These are phyloP conservation scores for Linum lewisii DNA, from an alignment of 345 rosid genomes.

Conservation along the genomic window DNA sequence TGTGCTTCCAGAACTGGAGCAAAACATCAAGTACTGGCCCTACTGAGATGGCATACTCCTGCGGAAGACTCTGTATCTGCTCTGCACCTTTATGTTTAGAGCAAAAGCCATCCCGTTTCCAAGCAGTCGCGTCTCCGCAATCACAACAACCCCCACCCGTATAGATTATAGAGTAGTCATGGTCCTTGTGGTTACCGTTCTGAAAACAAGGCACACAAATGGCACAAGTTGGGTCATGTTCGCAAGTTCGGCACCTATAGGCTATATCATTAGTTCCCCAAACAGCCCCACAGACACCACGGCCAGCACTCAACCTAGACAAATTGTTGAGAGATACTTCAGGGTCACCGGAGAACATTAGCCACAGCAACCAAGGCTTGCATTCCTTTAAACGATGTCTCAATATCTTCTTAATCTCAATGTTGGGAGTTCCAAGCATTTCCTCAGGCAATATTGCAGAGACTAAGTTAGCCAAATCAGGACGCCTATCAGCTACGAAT, in stretches of 20 bases:
- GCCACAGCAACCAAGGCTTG: slow-evolving; percentile 73
- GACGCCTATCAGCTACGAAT: slow-evolving; percentile 33
- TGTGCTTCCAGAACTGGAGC: slow-evolving; percentile 51
- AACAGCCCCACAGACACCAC: slow-evolving; percentile 92
- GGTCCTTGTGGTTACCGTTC: slow-evolving; percentile 65
- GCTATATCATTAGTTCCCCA: slow-evolving; percentile 95
- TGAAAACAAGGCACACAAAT: slow-evolving; percentile 87
- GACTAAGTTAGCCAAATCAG: slow-evolving; percentile 37
- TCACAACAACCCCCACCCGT: slow-evolving; percentile 96
- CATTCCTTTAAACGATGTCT: slow-evolving; percentile 39
- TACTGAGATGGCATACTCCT: slow-evolving; percentile 45
- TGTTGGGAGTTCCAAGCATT: slow-evolving; percentile 23
- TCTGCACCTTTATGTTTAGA: slow-evolving; percentile 86
- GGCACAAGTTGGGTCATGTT: slow-evolving; percentile 88
- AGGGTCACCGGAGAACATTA: slow-evolving; percentile 76
- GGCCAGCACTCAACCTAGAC: slow-evolving; percentile 36
- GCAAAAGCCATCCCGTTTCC: slow-evolving; percentile 93
- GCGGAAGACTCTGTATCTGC: slow-evolving; percentile 78
- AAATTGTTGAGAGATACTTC: slow-evolving; percentile 34
- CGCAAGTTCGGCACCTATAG: slow-evolving; percentile 75
- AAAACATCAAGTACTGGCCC: slow-evolving; percentile 73
- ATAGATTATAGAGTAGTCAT: slow-evolving; percentile 70
- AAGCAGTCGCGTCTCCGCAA: slow-evolving; percentile 94
- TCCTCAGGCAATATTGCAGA: slow-evolving; percentile 63
- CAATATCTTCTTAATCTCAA: slow-evolving; percentile 31